Base-by-base conservation (phyloP, 306 rosid species). In the Leucaena leucocephala region DNA sequence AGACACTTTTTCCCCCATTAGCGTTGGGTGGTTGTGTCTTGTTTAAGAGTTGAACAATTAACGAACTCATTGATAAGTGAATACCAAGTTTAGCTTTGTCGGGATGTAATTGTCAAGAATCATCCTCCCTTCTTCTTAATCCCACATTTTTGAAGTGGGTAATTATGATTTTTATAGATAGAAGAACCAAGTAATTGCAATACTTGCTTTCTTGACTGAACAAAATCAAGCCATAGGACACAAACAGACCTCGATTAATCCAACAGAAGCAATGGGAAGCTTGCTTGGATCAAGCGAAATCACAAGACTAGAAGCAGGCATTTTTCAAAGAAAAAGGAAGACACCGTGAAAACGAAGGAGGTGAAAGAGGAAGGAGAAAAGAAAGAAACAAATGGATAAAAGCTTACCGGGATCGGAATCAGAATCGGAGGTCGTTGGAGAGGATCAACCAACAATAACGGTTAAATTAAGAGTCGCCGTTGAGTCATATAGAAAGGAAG, bases 321-420 rank as follows among this genome's bases (percentile, higher is more conserved):
- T 54, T 71, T 59, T 67, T 59, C 69, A 57, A 5, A 65, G 2
- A 49, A 61, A 40, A 19, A 34, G 36, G 46, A 54, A 42, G 13
- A 55, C 14, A 78, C 35, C 17, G 12, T 54, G 65, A 79, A 52
- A 72, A 45, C 10, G 14, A 75, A 72, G 61, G 58, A 45, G 10
- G 11, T 7, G 46, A 65, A 12, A 38, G 35, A 67, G 50, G 44
- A 2, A 76, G 34, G 59, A 16, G 27, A 7, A 76, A 58, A 73
- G 78, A 79, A 83, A 43, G 75, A 79, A 83, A 52, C 17, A 22
- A 35, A 48, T 63, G 45, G 17, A 6, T 52, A 63, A 64, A 21
- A 76, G 46, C 84, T 45, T 57, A 88, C 95, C 89, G 17, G 72
- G 19, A 66, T 27, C 39, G 55, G 87, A 74, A 67, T 38, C 34